Percentiles rank a stretch among this genome's conserved stretches.
These are phyloP conservation scores for Eimeria sp. DNA, from an alignment of 169 alveolate species.

Conservation along the genomic window DNA sequence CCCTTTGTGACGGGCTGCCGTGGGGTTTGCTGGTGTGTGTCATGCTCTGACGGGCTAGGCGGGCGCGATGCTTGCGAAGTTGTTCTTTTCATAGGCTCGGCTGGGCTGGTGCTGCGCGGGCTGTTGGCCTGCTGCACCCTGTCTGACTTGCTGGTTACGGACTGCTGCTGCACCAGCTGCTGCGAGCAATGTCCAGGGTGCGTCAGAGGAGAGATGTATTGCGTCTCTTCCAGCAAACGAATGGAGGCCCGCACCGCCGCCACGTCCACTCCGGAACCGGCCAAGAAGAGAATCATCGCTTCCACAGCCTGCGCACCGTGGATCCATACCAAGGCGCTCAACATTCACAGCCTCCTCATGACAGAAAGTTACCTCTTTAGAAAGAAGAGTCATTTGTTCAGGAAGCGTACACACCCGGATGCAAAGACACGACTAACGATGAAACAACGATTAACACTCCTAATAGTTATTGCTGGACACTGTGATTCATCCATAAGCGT, in stretches of 20 bases:
- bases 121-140: neutral
- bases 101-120: conserved; percentile 38
- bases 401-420: neutral
- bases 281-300: conserved; percentile 36
- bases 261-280: conserved; percentile 15
- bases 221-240: conserved; percentile 36
- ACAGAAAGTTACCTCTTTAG: too few relatives aligned
- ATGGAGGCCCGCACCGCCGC: conserved; percentile 8
- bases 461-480: too few relatives aligned
- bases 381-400: too few relatives aligned
- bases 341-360: too few relatives aligned
- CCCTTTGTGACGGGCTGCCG: neutral
- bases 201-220: conserved; percentile 5
- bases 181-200: conserved; percentile 20
- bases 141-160: conserved; percentile 33
- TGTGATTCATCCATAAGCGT: too few relatives aligned
- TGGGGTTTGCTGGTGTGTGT: neutral
- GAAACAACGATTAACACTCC: neutral
- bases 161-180: conserved; percentile 32
- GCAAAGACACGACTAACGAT: neutral
- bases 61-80: neutral
- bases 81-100: neutral
- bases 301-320: conserved; percentile 22
- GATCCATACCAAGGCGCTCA: too few relatives aligned
- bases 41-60: conserved; percentile 6